Evolutionary conservation across 2,329 filamentous ascomycete genomes (phyloP).

Genomic region (Neurospora sp.): DNA sequence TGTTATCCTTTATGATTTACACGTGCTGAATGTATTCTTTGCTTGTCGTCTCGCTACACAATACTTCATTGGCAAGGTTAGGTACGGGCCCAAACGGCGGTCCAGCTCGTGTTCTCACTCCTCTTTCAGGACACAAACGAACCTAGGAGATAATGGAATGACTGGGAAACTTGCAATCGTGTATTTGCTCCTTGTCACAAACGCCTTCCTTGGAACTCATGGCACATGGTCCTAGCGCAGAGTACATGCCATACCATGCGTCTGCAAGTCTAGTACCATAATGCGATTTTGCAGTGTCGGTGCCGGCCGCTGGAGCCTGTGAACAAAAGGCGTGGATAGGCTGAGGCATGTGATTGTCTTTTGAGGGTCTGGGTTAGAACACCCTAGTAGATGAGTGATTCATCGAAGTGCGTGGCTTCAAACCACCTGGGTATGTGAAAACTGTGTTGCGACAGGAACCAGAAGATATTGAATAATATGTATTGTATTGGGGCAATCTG

Average conservation of each 20-base stretch:
- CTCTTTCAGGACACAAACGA: too few species aligned
- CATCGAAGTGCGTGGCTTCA: too few species aligned
- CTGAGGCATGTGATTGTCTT: background rate
- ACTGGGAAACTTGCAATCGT: too few species aligned
- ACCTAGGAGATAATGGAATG: too few species aligned
- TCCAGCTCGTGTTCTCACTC: too few species aligned
- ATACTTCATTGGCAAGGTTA: too few species aligned
- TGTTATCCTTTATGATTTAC: too few species aligned
- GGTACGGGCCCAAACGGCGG: too few species aligned
- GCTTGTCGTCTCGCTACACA: too few species aligned
- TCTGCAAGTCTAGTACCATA: background rate
- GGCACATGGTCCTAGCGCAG: background rate
- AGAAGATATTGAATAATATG: background rate
- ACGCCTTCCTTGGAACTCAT: background rate
- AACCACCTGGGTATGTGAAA: background rate
- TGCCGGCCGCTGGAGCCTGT: background rate
- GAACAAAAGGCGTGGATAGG: background rate
- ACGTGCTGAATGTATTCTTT: too few species aligned
- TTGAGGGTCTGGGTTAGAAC: background rate
- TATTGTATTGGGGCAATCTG: background rate
- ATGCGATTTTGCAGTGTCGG: background rate
- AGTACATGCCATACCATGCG: background rate
- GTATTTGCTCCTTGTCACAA: too few species aligned
- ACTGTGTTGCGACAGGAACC: background rate
- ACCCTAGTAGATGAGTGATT: background rate